Evolutionary conservation across 495 filamentous ascomycete genomes (phyloP), one percentile per base, ranked within the genome.

Genomic region (Penicillium ochrochloron): DNA sequence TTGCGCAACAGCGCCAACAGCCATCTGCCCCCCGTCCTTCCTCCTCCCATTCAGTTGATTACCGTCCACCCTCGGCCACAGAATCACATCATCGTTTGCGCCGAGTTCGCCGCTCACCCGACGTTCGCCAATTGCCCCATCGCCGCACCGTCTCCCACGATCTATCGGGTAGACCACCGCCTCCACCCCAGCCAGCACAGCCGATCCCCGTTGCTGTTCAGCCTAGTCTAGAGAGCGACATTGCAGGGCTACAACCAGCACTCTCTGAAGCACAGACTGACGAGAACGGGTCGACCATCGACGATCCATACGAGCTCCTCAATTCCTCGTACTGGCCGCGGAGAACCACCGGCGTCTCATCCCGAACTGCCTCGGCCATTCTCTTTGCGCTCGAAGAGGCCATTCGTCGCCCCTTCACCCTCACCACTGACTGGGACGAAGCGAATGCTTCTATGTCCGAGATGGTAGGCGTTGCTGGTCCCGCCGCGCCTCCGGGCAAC

Each of bases 381-480:
- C 89, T 92, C 64, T 97, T 89, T 83, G 86, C 92, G 7, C 87
- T 98, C 52, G 94, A 99, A 80, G 92, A 94, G 78, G 95, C 91
- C 51, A 83, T 97, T 55, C 89, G 94, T 55, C 86, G 87, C 42
- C 94, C 95, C 2, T 84, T 93, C 61, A 83, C 87, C 12, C 95
- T 99, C 78, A 93, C 93, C 5, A 84, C 92, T 17, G 93, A 96
- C 73, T 82, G 86, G 48, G 85, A 89, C 59, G 95, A 99, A 82
- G 89, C 94, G 83, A 92, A 93, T 89, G 93, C 94, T 70, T 86
- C 88, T 66, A 98, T 99, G 95, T 89, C 95, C 68, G 91, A 96
- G 77, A 80, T 96, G 70, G 81, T 85, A 73, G 83, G 83, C 70
- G 85, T 85, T 63, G 76, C 79, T 73, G 76, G 75, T 69, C 67